Base-by-base conservation (phyloP, 148 eudicot species). In the Euryodendron excelsum region DNA sequence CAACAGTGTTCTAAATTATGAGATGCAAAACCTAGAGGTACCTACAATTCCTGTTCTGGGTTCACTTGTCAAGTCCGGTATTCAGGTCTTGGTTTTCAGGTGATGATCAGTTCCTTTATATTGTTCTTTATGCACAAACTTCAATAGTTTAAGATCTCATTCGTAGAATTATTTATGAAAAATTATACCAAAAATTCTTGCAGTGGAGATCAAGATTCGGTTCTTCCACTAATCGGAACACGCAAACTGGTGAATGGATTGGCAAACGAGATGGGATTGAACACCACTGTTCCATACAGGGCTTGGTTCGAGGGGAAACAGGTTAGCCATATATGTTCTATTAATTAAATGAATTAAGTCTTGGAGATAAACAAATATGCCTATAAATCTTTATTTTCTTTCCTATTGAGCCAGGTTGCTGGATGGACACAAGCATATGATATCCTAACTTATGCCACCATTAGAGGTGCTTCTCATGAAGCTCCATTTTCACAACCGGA, bases 51-150 rank as follows among this genome's bases (percentile, higher is more conserved):
- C 82, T 7, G 27, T 85, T 25, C 77, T 93, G 9, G 89, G 85
- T 13, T 80, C 80, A 14, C 85, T 93, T 2, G 82, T 80, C 14
- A 86, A 89, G 75, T 79, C 84, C 2, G 88, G 89, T 0, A 79
- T 93, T 74, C 87, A 85, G 7, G 89, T 89, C 74, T 23, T 91
- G 44, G 88, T 89, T 66, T 93, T 81, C 83, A 89, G 94, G 97
- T 88, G 61, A 69, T n/a, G n/a, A n/a, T n/a, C n/a, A n/a, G n/a
- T n/a, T n/a, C n/a, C n/a, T n/a, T n/a, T n/a, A 52, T 27, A 10
- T 14, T 44, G 20, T 23, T 0, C 12, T 18, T 1, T 15, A 0
- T 18, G 39, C 0, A 15, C 44, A 67, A 63, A 21, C 33, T n/a
- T 63, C 4, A 41, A 41, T 41, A 3, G 8, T 41, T 41, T 41